Evolutionary conservation across 352 stramenopile genomes (phyloP), one percentile per base, ranked within the genome.

Genomic region (Albugo laibachii): DNA sequence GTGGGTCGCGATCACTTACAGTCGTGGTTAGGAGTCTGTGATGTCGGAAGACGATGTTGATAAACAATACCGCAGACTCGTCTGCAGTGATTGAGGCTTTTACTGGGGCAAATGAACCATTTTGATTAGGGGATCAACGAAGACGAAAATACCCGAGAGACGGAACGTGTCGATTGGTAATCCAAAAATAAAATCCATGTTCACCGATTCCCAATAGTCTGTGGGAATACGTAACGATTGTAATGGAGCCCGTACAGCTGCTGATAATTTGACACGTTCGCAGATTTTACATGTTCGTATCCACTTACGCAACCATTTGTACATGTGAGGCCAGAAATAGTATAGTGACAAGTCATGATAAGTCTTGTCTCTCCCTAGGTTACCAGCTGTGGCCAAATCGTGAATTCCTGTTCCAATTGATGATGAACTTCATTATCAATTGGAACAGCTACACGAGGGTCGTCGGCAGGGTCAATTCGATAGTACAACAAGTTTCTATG

Each of bases 1-100:
- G 54, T 3, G 37, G 15, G 34, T 64, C 45, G 4, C 53, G 36
- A 45, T 64, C 45, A 13, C 44, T 56, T 0, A 54, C 21, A 47
- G 56, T 52, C 18, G 36, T 47, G 13, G 34, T 13, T 12, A 39
- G 41, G 21, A 58, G 5, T n/a, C 53, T 47, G 36, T 51, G 27
- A 5, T 20, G 20, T 16, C 39, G 35, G 13, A 54, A 16, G 6
- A 49, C 19, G 15, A 34, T 21, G 13, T 55, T 19, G 14, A 58
- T 6, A 34, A 56, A 58, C 19, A 58, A 19, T n/a, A 24, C 31
- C 20, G 52, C 52, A 11, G 53, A 36, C 13, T 55, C 53, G 10
- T 2, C 11, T 14, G 24, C 47, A 37, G 6, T 47, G 36, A 52
- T 34, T 5, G n/a, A 24, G 12, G 1, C 31, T 13, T 18, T 1